phyloP scores from a whole-genome alignment of 2,329 filamentous ascomycete species.

The Colletotrichum coccodes region DNA sequence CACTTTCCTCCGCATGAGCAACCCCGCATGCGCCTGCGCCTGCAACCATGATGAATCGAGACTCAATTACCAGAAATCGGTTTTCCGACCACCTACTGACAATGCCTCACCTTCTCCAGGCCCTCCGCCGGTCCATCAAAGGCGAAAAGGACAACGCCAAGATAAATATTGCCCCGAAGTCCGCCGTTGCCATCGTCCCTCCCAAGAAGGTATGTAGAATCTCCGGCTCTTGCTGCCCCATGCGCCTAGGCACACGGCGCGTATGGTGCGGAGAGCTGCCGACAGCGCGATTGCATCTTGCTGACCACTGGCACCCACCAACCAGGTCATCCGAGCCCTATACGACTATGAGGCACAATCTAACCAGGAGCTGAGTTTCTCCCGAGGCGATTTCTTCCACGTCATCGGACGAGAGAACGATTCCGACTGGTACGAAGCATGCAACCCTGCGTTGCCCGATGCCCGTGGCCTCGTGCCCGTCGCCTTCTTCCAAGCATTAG shows the following conservation, averaged over 20 bases:
- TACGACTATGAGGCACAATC: constrained; percentile 89
- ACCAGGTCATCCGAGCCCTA: constrained; percentile 93
- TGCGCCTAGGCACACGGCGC: not conserved
- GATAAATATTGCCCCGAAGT: constrained; percentile 83
- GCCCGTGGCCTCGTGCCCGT: constrained; percentile 93
- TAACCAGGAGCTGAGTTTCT: constrained; percentile 86
- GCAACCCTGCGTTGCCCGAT: constrained; percentile 89
- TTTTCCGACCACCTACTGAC: constrained; percentile 46
- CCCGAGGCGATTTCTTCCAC: constrained; percentile 96
- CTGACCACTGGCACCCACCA: constrained; percentile 36
- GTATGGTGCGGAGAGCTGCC: not conserved
- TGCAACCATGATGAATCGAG: constrained; percentile 31
- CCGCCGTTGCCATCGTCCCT: constrained; percentile 87
- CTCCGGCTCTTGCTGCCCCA: constrained; percentile 1
- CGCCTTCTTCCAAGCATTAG: constrained; percentile 90
- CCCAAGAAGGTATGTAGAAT: constrained; percentile 82
- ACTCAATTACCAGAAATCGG: constrained; percentile 29
- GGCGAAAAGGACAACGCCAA: constrained; percentile 84
- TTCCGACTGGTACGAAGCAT: constrained; percentile 96
- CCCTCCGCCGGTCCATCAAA: constrained; percentile 89
- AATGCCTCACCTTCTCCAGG: constrained; percentile 64
- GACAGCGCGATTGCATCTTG: not conserved
- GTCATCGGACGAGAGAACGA: constrained; percentile 97
- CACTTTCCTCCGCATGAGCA: constrained; percentile 27
- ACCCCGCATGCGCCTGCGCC: constrained; percentile 31